Evolutionary conservation across 495 filamentous ascomycete species (phyloP).

Genomic region (Penicillium riverlandense): DNA sequence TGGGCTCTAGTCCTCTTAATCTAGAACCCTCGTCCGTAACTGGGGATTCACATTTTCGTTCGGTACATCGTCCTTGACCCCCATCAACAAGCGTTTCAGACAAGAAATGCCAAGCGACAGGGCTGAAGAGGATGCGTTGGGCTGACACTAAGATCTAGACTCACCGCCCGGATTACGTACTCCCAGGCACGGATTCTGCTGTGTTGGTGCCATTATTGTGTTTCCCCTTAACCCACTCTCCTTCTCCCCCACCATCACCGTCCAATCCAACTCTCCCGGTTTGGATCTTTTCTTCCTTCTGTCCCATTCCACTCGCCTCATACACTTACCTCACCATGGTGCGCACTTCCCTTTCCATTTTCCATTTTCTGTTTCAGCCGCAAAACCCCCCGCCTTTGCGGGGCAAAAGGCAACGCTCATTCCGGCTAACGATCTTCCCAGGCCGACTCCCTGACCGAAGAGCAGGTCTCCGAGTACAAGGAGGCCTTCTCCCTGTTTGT

Average conservation of each 20-base stretch:
- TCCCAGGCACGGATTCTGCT: constrained; percentile 4
- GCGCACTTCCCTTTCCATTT: background rate
- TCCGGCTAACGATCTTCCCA: constrained; percentile 31
- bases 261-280: constrained; percentile 19
- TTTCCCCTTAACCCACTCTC: constrained; percentile 15
- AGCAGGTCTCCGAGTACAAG: constrained; percentile 99
- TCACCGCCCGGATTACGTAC: too few relatives aligned
- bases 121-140: too few relatives aligned
- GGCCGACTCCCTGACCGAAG: constrained; percentile 94
- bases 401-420: constrained; percentile 23
- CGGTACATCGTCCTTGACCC: too few relatives aligned
- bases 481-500: constrained; percentile 99
- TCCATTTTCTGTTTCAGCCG: constrained; percentile 1
- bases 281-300: background rate
- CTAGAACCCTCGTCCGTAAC: too few relatives aligned
- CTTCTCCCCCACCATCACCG: constrained; percentile 13
- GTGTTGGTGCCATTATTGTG: constrained; percentile 17
- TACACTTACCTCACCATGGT: constrained; percentile 6
- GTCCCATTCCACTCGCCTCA: background rate
- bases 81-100: too few relatives aligned
- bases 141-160: too few relatives aligned
- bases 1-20: too few relatives aligned
- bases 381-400: constrained; percentile 29
- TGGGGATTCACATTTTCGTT: too few relatives aligned
- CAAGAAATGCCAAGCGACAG: too few relatives aligned